Conservation (phyloP, 2,329 filamentous ascomycete genomes). For the Diplodia mutila region DNA sequence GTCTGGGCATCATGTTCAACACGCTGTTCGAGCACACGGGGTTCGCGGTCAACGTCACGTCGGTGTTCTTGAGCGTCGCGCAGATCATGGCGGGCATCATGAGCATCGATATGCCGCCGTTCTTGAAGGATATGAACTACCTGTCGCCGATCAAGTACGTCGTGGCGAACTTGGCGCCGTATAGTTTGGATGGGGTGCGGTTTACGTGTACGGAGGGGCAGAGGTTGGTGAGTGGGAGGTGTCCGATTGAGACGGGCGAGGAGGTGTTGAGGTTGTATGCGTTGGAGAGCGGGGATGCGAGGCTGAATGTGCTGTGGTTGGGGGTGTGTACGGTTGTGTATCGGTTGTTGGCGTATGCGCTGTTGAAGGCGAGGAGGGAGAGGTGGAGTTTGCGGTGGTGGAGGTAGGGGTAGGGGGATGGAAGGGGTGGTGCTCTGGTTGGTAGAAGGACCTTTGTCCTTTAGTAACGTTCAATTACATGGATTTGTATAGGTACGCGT, state of each 20-base stretch:
- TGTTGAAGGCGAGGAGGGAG: slow-evolving; percentile 60
- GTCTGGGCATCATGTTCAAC: slow-evolving; percentile 78
- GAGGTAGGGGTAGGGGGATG: neutral
- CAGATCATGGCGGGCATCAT: slow-evolving; percentile 73
- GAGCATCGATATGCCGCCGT: slow-evolving; percentile 68
- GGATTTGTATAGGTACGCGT: too few relatives aligned
- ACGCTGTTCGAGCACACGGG: slow-evolving; percentile 75
- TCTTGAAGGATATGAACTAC: slow-evolving; percentile 72
- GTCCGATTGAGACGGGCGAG: slow-evolving; percentile 67
- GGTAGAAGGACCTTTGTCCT: neutral
- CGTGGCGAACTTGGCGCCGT: slow-evolving; percentile 68
- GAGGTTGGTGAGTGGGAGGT: slow-evolving; percentile 62
- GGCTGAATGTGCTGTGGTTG: slow-evolving; percentile 65
- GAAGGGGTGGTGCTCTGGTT: neutral
- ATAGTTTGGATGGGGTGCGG: slow-evolving; percentile 61
- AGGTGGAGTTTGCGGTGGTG: slow-evolving; percentile 48
- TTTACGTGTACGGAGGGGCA: slow-evolving; percentile 69
- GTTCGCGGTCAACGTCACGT: slow-evolving; percentile 75
- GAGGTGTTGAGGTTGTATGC: slow-evolving; percentile 70
- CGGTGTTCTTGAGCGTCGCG: slow-evolving; percentile 69
- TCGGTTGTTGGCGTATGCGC: slow-evolving; percentile 63
- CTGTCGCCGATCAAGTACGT: slow-evolving; percentile 73
- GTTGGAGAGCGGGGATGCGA: slow-evolving; percentile 61
- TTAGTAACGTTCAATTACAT: neutral
- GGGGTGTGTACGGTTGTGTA: slow-evolving; percentile 68